Percentiles rank a stretch among this genome's conserved stretches.
These are phyloP conservation scores for Silene latifolia DNA, from an alignment of 148 eudicot species.

Conservation along the genomic window DNA sequence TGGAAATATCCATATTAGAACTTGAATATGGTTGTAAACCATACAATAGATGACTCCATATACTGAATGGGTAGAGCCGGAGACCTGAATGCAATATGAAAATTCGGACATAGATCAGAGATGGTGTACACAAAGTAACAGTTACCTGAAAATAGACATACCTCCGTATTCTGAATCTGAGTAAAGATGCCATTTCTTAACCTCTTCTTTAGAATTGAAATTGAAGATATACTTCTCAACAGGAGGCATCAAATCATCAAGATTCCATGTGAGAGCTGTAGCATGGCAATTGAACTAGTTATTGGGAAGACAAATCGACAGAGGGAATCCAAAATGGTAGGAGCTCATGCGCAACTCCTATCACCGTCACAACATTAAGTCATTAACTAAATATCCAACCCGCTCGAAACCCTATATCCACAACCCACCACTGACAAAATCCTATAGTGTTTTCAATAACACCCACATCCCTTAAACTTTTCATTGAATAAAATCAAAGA, in stretches of 20 bases:
- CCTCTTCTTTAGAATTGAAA: slow-evolving; percentile 78
- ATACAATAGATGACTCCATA: not conserved
- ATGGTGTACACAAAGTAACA: slow-evolving; percentile 14
- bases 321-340: not conserved
- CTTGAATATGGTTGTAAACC: not conserved
- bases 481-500: too few species aligned
- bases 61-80: not conserved
- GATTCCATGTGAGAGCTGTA: slow-evolving; percentile 87
- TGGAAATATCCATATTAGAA: not conserved
- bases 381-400: not conserved
- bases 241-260: slow-evolving; percentile 87
- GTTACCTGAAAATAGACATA: slow-evolving; percentile 31
- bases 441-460: too few species aligned
- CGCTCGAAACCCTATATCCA: too few species aligned
- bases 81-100: not conserved
- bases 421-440: too few species aligned
- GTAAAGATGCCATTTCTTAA: slow-evolving; percentile 91
- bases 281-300: not conserved
- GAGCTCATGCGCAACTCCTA: not conserved
- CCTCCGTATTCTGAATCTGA: slow-evolving; percentile 99
- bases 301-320: not conserved
- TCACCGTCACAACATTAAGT: not conserved
- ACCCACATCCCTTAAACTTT: too few species aligned
- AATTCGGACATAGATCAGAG: not conserved
- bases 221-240: slow-evolving; percentile 62